Evolutionary conservation across 75 land plant genomes (phyloP), one percentile per base, ranked within the genome.

Genomic region (Cupressus sempervirens): DNA sequence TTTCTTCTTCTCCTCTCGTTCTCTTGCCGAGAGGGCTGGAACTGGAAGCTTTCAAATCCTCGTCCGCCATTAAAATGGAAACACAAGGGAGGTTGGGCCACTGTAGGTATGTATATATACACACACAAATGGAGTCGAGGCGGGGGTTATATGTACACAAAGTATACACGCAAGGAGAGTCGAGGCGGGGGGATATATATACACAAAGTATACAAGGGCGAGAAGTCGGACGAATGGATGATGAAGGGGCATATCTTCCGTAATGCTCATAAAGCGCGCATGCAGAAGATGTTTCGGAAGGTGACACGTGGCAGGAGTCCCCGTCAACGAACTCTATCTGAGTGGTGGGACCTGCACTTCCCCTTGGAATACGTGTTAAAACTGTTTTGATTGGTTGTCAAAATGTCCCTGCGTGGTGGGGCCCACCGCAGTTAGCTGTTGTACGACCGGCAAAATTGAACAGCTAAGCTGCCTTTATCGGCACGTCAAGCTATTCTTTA

Each of bases 251-350:
- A 18, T 18, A 56, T 15, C 58, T 56, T 15, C 58, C 18, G 18
- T 36, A 34, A 34, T 75, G 38, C 41, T 38, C 36, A 35, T 38
- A 75, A 75, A 35, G 14, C 26, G 67, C 79, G 79, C 79, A 76
- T 76, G 79, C 79, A 76, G 43, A 76, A 38, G 79, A 76, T 76
- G 79, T 76, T 76, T 23, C 79, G 26, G 79, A 76, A 23, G 79
- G 3, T 15, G 41, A 40, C 79, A 76, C 79, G 45, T 75, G 41
- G 76, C 13, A 12, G 35, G 0, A 32, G 76, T 73, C 12, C 76
- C 76, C 35, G 34, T 34, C 18, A 75, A 75, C 76, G 14, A 75
- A 75, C 76, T 75, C 41, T 36, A 75, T 76, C 79, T 23, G 23
- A 62, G 23, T 4, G 26, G 67, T 23, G 67, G 67, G 67, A 1